Evolutionary conservation across 306 rosid genomes (phyloP), one percentile per base, ranked within the genome.

Genomic region (Delonix regia): DNA sequence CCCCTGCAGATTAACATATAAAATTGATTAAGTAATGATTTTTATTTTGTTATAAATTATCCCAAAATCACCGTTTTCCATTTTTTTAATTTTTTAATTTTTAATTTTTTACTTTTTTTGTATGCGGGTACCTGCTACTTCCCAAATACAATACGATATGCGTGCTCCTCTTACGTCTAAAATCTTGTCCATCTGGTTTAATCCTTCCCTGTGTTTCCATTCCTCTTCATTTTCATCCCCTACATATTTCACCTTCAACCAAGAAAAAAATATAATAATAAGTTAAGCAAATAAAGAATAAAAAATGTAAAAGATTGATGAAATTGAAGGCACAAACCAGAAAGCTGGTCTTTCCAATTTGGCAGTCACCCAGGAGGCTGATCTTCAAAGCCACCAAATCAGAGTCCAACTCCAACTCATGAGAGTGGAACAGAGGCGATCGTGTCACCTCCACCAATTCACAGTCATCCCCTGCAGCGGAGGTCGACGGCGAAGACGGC

Each of bases 291-390:
- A 41, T 66, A 39, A 39, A 41, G n/a, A 39, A 15, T 14, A 34
- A 34, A 34, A 34, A 36, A 38, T 11, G 28, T n/a, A 68, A 64
- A 33, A 11, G 6, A 1, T 6, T 10, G 24, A 61, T 34, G 16
- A 19, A 34, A 70, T 4, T 3, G 39, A 3, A 56, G 14, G 12
- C 9, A 76, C 82, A 3, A 41, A 95, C 99, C 97, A 93, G 25
- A 81, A 95, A 95, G 83, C 97, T 87, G 67, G 99, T 92, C 84
- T 95, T 95, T 63, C 99, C 99, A 47, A 89, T 91, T 77, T 88
- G 86, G 82, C 85, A 79, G 51, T 95, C 99, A 39, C 99, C 99
- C 83, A 95, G 78, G 49, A 95, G 89, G 81, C 87, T 87, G 72
- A 95, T 95, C 92, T 95, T 95, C 78, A 95, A 76, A 36, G 94